Conservation (phyloP, 768 basidiomycete genomes). For the Lactarius hatsudake region DNA sequence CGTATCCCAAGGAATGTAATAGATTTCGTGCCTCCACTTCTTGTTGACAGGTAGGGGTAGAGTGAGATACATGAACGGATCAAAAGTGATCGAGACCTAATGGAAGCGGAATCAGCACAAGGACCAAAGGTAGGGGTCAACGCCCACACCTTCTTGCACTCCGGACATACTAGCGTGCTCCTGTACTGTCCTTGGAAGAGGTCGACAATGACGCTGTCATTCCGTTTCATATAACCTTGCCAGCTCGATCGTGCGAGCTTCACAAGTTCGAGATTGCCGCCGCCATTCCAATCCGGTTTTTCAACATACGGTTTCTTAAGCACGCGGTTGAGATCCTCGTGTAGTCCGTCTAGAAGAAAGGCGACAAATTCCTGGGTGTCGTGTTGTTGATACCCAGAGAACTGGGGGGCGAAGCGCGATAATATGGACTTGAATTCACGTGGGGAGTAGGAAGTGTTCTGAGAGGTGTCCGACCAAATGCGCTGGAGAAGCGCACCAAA, state of each 20-base stretch:
- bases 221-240: conserved; percentile 94
- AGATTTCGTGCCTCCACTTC: conserved; percentile 75
- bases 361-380: conserved; percentile 97
- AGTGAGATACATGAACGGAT: conserved; percentile 98
- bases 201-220: conserved; percentile 98
- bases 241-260: conserved; percentile 82
- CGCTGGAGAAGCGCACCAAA: conserved; percentile 85
- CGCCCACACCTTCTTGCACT: conserved; percentile 78
- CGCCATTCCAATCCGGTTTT: conserved; percentile 97
- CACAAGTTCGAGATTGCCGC: conserved; percentile 69
- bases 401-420: conserved; percentile 91
- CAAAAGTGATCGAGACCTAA: conserved; percentile 98
- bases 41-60: conserved; percentile 90
- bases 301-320: conserved; percentile 94
- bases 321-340: conserved; percentile 49
- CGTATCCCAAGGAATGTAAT: conserved; percentile 78
- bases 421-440: conserved; percentile 92
- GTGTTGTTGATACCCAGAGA: conserved; percentile 97
- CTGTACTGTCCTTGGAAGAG: conserved; percentile 97
- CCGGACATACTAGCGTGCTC: conserved; percentile 93
- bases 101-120: conserved; percentile 5
- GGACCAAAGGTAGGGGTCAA: neutral
- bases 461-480: conserved; percentile 66
- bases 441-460: conserved; percentile 74
- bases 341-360: conserved; percentile 74